A percentile compares a stretch with the other conserved stretches of the same genome.
These are phyloP conservation scores for Chamaecrista fasciculata DNA, from an alignment of 306 rosid genomes.

Conservation along the genomic window DNA sequence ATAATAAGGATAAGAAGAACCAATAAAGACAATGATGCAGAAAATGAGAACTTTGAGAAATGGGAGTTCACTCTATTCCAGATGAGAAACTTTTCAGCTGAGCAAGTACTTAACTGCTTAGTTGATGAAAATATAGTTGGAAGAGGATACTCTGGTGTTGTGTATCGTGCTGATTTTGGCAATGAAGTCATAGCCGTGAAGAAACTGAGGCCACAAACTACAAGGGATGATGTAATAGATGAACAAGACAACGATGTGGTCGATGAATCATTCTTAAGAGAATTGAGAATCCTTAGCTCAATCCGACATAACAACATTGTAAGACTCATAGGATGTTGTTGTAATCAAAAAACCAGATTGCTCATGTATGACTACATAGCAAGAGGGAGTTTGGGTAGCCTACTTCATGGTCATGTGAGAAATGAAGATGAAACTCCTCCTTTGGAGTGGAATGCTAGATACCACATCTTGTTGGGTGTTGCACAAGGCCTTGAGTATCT, in stretches of 20 bases:
- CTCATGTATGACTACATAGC: slow-evolving; percentile 74
- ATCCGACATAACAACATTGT: slow-evolving; percentile 72
- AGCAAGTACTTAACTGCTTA: slow-evolving; percentile 45
- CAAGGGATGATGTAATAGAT: slow-evolving; percentile 10
- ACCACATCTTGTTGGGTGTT: slow-evolving; percentile 56
- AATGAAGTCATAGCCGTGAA: slow-evolving; percentile 66
- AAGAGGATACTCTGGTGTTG: slow-evolving; percentile 60
- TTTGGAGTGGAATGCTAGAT: slow-evolving; percentile 61
- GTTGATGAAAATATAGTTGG: slow-evolving; percentile 57
- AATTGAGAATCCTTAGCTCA: slow-evolving; percentile 53
- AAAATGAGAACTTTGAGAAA: slow-evolving; percentile 47
- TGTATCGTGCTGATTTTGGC: slow-evolving; percentile 49
- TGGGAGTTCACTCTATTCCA: slow-evolving; percentile 73
- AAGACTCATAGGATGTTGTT: slow-evolving; percentile 56
- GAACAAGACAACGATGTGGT: no score
- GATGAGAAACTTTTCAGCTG: slow-evolving; percentile 50
- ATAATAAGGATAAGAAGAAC: slow-evolving; percentile 40
- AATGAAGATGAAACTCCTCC: slow-evolving; percentile 30
- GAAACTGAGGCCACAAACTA: slow-evolving; percentile 59
- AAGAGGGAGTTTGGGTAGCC: slow-evolving; percentile 58
- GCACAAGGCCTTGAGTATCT: slow-evolving; percentile 67
- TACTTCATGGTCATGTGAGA: slow-evolving; percentile 63
- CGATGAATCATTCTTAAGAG: slow-evolving; percentile 50
- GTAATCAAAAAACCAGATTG: slow-evolving; percentile 51
- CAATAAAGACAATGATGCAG: slow-evolving; percentile 40